Evolutionary conservation across 2,329 filamentous ascomycete species (phyloP).

Genomic region (Apiospora sp.): DNA sequence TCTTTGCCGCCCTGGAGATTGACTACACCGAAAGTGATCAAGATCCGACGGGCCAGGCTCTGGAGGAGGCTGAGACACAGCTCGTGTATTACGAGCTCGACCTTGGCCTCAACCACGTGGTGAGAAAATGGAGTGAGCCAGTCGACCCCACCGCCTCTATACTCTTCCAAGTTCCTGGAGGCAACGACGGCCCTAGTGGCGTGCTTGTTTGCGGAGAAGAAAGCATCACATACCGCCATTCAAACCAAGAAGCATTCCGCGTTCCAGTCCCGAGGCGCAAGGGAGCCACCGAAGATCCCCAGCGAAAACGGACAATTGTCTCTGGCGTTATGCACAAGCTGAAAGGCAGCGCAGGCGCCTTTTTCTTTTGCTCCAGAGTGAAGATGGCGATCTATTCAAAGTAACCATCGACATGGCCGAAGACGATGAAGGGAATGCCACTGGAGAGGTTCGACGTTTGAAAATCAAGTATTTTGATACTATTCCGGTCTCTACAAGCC

Average conservation of each 20-base stretch:
- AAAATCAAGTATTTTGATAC: constrained; percentile 99
- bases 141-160: constrained; percentile 90
- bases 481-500: constrained; percentile 83
- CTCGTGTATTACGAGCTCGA: constrained; percentile 98
- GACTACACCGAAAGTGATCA: constrained; percentile 93
- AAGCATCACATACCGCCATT: constrained; percentile 95
- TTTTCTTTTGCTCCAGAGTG: constrained; percentile 97
- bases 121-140: constrained; percentile 93
- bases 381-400: constrained; percentile 99
- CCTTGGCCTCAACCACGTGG: constrained; percentile 94
- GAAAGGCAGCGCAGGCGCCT: constrained; percentile 80
- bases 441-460: constrained; percentile 81
- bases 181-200: constrained; percentile 91
- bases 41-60: constrained; percentile 85
- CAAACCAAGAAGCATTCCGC: constrained; percentile 88
- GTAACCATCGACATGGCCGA: constrained; percentile 91
- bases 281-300: constrained; percentile 90
- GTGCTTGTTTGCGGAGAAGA: constrained; percentile 95
- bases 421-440: constrained; percentile 78
- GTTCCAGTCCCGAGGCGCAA: constrained; percentile 88
- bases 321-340: constrained; percentile 98
- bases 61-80: constrained; percentile 83
- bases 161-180: constrained; percentile 94
- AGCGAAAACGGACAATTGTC: constrained; percentile 86
- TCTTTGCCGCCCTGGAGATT: constrained; percentile 93